Evolutionary conservation across 441 rosid species (phyloP), one percentile per base, ranked within the genome.

Genomic region (Eruca vesicaria): DNA sequence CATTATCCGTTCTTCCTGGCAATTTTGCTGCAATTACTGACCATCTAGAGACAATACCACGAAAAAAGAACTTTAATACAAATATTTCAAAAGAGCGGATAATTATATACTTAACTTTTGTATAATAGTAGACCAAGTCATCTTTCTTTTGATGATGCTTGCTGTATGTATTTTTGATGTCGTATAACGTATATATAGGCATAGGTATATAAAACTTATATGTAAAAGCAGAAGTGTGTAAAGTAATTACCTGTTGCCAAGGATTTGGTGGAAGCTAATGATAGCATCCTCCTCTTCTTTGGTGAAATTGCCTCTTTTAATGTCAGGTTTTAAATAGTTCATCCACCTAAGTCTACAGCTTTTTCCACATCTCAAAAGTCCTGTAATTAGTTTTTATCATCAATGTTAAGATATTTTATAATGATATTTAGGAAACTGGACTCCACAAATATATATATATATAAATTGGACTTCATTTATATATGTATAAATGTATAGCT

Each of bases 301-400:
- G 6, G 75, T 89, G 86, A 86, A 91, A 74, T 91, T 87, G 31
- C 98, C 97, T 75, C 97, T 81, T 80, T 89, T 94, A n/a, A 94
- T 89, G 74, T 87, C 93, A 4, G 95, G 97, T 28, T 77, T 75
- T 31, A 94, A 75, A 69, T 94, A 94, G 77, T 91, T 94, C 70
- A 89, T 86, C 98, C 98, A 94, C 38, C 98, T 76, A 1, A 94
- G 90, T 79, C 98, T 85, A 86, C 97, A 94, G 71, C 98, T 91
- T 80, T 94, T 91, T 64, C 98, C 96, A 60, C 97, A 94, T 80
- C 98, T 86, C 64, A 86, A 72, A 14, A 93, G 82, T 41, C 97
- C 97, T 93, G 62, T 5, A 78, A 50, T 21, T 58, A n/a, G 7
- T 26, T 32, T 15, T 31, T 12, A 76, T 20, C 65, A 41, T 55